A percentile compares a stretch with the other conserved stretches of the same genome.
Evolutionary conservation across 192 early-diverging fungal species (phyloP).

Genomic region (Lobosporangium transversale): DNA sequence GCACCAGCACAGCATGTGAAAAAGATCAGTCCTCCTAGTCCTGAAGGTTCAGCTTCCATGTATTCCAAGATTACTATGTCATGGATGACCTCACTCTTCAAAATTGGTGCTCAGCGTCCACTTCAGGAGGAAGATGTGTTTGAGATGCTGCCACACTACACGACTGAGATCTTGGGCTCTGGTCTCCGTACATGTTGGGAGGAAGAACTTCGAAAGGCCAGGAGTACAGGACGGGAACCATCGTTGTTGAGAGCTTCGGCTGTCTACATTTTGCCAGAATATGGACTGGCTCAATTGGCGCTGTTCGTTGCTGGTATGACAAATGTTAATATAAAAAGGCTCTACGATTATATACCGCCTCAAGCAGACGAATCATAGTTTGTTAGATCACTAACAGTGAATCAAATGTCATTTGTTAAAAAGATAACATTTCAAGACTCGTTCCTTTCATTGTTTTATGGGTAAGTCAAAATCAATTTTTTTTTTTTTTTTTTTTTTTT

Average conservation of each 20-base stretch:
- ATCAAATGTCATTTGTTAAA: background rate
- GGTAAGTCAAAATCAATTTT: constrained; percentile 10
- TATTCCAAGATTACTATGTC: constrained; percentile 17
- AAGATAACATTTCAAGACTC: constrained; percentile 15
- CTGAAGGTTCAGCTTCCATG: constrained; percentile 38
- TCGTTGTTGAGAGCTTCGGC: constrained; percentile 17
- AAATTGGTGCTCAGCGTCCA: constrained; percentile 34
- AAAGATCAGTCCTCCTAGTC: background rate
- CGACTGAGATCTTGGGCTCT: constrained; percentile 6
- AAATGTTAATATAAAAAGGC: too few relatives aligned
- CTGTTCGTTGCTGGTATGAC: constrained; percentile 11
- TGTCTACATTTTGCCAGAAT: constrained; percentile 19
- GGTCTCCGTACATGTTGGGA: constrained; percentile 12
- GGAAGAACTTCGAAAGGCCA: constrained; percentile 4
- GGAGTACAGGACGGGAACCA: background rate
- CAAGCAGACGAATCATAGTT: too few relatives aligned
- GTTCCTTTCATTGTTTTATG: constrained; percentile 27
- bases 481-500: background rate
- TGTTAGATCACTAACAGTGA: too few relatives aligned
- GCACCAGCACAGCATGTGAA: background rate
- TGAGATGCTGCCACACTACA: constrained; percentile 34
- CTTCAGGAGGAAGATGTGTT: constrained; percentile 46
- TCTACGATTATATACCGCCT: too few relatives aligned
- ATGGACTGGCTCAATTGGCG: constrained; percentile 12
- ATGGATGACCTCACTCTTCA: constrained; percentile 52